phyloP scores from a whole-genome alignment of 1,284 basidiomycete genomes.

The Sporisorium iseilematis-ciliati region DNA sequence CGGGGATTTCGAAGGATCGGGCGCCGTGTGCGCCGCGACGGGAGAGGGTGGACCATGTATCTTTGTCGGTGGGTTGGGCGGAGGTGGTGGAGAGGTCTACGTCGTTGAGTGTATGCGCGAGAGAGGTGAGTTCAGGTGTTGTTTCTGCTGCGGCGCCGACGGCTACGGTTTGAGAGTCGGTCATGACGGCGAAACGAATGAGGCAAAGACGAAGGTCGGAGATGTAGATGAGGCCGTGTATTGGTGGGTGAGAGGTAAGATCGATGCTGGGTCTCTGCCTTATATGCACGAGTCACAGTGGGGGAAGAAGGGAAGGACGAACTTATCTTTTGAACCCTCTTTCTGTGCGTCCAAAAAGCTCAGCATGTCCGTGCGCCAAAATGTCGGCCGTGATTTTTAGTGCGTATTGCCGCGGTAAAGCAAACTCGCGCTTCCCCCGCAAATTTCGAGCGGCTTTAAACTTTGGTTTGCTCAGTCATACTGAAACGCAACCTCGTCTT shows the following conservation, averaged over 20 bases:
- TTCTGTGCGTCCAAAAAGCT: not conserved
- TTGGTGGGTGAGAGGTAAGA: not conserved
- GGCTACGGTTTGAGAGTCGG: not conserved
- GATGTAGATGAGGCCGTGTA: not conserved
- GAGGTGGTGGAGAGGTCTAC: constrained; percentile 6
- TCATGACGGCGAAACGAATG: not conserved
- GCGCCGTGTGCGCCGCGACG: constrained; percentile 31
- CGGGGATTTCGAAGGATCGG: constrained; percentile 21
- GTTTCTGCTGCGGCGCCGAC: constrained; percentile 9
- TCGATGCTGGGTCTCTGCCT: not conserved
- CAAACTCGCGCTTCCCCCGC: too few species aligned
- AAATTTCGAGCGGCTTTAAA: not conserved
- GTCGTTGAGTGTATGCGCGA: constrained; percentile 13
- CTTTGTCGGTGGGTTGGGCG: not conserved
- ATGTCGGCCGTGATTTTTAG: not conserved
- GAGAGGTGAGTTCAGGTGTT: constrained; percentile 15
- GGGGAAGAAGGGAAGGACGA: not conserved
- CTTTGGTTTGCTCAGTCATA: not conserved
- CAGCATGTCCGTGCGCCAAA: not conserved
- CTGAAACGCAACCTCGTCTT: not conserved
- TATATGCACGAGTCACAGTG: not conserved
- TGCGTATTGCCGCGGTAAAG: not conserved
- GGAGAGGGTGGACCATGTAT: constrained; percentile 35
- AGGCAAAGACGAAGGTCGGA: not conserved
- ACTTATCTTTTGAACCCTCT: not conserved